Base-by-base conservation (phyloP, 768 basidiomycete genomes). In the Ramaria rubella region DNA sequence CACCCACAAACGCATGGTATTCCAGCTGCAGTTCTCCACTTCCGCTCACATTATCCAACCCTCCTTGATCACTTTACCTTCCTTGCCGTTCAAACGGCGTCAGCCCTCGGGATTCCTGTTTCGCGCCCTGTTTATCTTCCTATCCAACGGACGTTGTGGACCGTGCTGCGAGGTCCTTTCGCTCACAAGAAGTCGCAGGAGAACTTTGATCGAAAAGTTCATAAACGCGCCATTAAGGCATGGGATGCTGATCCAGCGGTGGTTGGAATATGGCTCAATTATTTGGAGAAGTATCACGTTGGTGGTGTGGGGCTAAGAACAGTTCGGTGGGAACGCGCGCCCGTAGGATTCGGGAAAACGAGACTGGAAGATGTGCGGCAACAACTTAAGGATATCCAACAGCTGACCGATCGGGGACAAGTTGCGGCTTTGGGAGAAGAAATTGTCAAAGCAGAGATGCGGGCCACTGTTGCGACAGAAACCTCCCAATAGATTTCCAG, bases 141-240 rank as follows among this genome's bases (percentile, higher is more conserved):
- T 0, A 90, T 80, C 2, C 76, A 85, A 61, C 86, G 89, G 44
- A 75, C 79, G 4, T 73, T 96, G 9, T 91, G 90, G 85, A 96
- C 95, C 0, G 94, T 96, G 17, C 77, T 79, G 8, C 81, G 86
- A 33, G 80, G 82, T 3, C 94, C 95, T 9, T 98, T 98, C 67
- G 85, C 81, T 5, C 87, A 94, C 69, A 98, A 98, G 67, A 96
- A 95, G 71, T 75, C 80, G 17, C 94, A 97, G 70, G 94, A 98
- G 75, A 98, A 97, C 71, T 98, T 95, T 68, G 87, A 93, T 68
- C 75, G 90, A 26, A 80, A 76, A 63, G 84, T 86, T 52, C 88
- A 94, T 66, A 90, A 88, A 65, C 81, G 94, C 11, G 80, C 80
- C 36, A 82, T 98, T 72, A 94, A 93, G 70, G 89, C 93, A 0